These are phyloP conservation scores for Saururus chinensis DNA, from an alignment of 164 flowering plant species.

Conservation along the genomic window DNA sequence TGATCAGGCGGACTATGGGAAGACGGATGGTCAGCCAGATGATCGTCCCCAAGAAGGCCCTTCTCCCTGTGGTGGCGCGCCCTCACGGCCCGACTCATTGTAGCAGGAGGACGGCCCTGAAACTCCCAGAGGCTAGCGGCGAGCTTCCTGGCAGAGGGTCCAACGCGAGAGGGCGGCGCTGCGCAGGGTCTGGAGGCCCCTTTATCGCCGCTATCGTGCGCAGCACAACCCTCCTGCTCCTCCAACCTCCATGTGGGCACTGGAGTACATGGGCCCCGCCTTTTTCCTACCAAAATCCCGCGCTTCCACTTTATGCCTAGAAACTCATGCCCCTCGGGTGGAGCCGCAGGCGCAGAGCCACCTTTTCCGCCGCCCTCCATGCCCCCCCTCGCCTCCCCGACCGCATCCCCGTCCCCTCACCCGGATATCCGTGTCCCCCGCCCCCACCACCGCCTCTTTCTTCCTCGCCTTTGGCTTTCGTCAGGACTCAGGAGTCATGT, in stretches of 20 bases:
- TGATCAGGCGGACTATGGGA: slow-evolving; percentile 31
- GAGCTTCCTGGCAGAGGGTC: slow-evolving; percentile 63
- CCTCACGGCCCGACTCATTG: slow-evolving; percentile 30
- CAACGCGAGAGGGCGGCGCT: slow-evolving; percentile 1
- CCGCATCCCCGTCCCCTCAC: slow-evolving; percentile 3
- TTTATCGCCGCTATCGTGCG: slow-evolving; percentile 4
- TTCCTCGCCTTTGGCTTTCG: not conserved
- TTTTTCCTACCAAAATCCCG: slow-evolving; percentile 42
- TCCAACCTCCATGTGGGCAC: slow-evolving; percentile 53
- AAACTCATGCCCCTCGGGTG: slow-evolving; percentile 34
- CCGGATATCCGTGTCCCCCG: slow-evolving; percentile 1
- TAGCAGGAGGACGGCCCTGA: slow-evolving; percentile 18
- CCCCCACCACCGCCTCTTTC: too few relatives aligned
- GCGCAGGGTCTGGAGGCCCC: slow-evolving; percentile 3
- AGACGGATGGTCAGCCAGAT: slow-evolving; percentile 22
- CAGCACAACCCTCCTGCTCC: not conserved
- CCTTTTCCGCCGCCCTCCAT: slow-evolving; percentile 19
- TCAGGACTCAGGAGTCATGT: too few relatives aligned
- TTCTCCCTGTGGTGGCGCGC: slow-evolving; percentile 25
- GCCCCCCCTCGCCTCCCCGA: slow-evolving; percentile 14
- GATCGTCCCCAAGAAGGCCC: slow-evolving; percentile 21
- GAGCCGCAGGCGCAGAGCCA: slow-evolving; percentile 1
- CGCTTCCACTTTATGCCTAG: slow-evolving; percentile 50
- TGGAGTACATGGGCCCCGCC: slow-evolving; percentile 57
- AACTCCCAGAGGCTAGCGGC: slow-evolving; percentile 67